Conservation (phyloP, 495 filamentous ascomycete genomes). For the Delitschia confertaspora region DNA sequence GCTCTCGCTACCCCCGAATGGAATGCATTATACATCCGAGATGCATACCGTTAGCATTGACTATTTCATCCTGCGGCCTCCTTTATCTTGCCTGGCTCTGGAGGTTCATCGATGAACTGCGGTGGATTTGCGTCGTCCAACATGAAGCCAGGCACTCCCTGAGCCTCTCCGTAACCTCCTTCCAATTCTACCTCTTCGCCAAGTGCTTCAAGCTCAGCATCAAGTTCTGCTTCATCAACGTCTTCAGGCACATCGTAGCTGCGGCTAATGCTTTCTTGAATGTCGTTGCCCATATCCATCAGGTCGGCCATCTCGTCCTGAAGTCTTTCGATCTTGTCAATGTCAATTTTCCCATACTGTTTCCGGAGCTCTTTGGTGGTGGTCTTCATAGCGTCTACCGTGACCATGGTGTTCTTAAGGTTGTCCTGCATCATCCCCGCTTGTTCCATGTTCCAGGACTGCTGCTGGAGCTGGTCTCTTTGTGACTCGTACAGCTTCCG, state of each 20-base stretch:
- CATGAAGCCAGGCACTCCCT: slow-evolving; percentile 74
- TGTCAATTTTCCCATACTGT: slow-evolving; percentile 94
- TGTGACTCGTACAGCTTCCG: slow-evolving; percentile 92
- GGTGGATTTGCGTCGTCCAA: slow-evolving; percentile 71
- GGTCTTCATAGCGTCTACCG: slow-evolving; percentile 91
- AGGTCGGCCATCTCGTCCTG: slow-evolving; percentile 99
- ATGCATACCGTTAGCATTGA: too few relatives aligned
- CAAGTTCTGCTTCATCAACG: slow-evolving; percentile 94
- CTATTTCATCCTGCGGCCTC: slow-evolving; percentile 56
- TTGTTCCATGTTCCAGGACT: slow-evolving; percentile 99
- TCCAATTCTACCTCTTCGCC: slow-evolving; percentile 78
- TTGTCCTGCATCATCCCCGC: slow-evolving; percentile 99
- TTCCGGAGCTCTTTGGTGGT: slow-evolving; percentile 89
- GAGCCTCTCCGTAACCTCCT: slow-evolving; percentile 47
- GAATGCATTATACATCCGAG: too few relatives aligned
- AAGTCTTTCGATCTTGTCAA: slow-evolving; percentile 95
- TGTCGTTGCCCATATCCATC: slow-evolving; percentile 97
- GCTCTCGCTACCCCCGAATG: too few relatives aligned
- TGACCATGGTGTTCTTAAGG: slow-evolving; percentile 96
- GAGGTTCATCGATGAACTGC: slow-evolving; percentile 66
- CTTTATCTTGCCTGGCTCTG: slow-evolving; percentile 63
- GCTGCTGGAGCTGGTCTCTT: slow-evolving; percentile 87
- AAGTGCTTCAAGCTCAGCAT: slow-evolving; percentile 91
- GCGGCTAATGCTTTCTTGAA: slow-evolving; percentile 87
- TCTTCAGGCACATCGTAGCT: slow-evolving; percentile 96